Percentiles rank a stretch among this genome's conserved stretches.
These are phyloP conservation scores for Solanum medicagineum DNA, from an alignment of 257 asterid genomes.

Conservation along the genomic window DNA sequence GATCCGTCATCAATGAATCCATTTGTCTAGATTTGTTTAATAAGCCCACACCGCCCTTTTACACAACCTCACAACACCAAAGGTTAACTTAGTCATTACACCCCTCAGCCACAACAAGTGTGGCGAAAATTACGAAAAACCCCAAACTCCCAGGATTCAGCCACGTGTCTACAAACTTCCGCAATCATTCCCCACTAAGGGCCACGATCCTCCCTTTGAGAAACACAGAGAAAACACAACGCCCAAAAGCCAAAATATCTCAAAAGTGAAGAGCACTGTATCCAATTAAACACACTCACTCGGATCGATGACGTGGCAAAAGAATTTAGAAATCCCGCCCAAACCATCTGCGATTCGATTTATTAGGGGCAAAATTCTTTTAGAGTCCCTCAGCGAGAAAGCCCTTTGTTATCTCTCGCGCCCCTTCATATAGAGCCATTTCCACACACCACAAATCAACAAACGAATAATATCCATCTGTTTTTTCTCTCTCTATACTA, in stretches of 20 bases:
- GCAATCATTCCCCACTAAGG: conserved; percentile 17
- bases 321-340: conserved; percentile 81
- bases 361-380: conserved; percentile 2
- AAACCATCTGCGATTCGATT: conserved; percentile 34
- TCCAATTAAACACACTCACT: conserved; percentile 5
- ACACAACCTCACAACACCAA: conserved; percentile 27
- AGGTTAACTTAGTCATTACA: conserved; percentile 46
- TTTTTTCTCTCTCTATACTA: conserved; percentile 10
- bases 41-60: conserved; percentile 32
- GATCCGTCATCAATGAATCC: conserved; percentile 21
- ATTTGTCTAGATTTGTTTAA: conserved; percentile 18
- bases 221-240: conserved; percentile 74
- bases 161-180: conserved; percentile 22
- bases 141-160: neutral
- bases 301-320: conserved; percentile 55
- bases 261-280: neutral
- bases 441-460: conserved; percentile 7
- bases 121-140: conserved; percentile 2
- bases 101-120: conserved; percentile 1
- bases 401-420: conserved; percentile 37
- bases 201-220: conserved; percentile 16
- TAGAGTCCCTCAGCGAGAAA: conserved; percentile 28
- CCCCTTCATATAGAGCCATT: conserved; percentile 27
- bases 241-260: conserved; percentile 13
- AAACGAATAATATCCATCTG: conserved; percentile 11